A percentile compares a stretch with the other conserved stretches of the same genome.
phyloP scores from a whole-genome alignment of 164 flowering plant species.

The Macadamia tetraphylla region DNA sequence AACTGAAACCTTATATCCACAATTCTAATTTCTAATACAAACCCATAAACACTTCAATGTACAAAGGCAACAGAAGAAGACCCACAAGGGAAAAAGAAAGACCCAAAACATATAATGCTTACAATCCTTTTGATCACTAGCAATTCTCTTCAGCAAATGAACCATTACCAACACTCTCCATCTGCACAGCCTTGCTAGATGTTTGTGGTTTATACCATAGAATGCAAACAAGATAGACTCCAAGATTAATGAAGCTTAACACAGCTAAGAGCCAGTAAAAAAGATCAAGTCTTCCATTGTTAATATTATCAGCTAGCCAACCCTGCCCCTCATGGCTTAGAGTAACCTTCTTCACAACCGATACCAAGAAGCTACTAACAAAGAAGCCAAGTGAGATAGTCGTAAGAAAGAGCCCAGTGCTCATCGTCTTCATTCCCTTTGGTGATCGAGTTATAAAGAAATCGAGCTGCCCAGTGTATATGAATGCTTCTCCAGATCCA shows the following conservation, averaged over 20 bases:
- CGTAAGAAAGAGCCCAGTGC: constrained; percentile 93
- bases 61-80: background rate
- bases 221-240: constrained; percentile 48
- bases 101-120: background rate
- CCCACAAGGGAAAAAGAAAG: background rate
- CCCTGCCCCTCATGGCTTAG: constrained; percentile 35
- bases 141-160: constrained; percentile 25
- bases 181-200: constrained; percentile 17
- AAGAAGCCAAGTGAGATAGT: constrained; percentile 92
- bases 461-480: constrained; percentile 95
- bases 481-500: constrained; percentile 93
- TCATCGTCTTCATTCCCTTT: constrained; percentile 95
- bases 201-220: constrained; percentile 45
- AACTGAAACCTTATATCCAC: background rate
- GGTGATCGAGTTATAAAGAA: constrained; percentile 96
- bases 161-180: constrained; percentile 21
- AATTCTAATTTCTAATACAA: background rate
- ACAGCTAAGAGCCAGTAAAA: constrained; percentile 66
- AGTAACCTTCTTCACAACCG: constrained; percentile 58
- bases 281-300: constrained; percentile 63
- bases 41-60: background rate
- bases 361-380: constrained; percentile 75
- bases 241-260: constrained; percentile 56
- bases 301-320: constrained; percentile 73
- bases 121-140: constrained; percentile 4